These are phyloP conservation scores for Polychaeton citri DNA, from an alignment of 2,329 filamentous ascomycete species.

Conservation along the genomic window DNA sequence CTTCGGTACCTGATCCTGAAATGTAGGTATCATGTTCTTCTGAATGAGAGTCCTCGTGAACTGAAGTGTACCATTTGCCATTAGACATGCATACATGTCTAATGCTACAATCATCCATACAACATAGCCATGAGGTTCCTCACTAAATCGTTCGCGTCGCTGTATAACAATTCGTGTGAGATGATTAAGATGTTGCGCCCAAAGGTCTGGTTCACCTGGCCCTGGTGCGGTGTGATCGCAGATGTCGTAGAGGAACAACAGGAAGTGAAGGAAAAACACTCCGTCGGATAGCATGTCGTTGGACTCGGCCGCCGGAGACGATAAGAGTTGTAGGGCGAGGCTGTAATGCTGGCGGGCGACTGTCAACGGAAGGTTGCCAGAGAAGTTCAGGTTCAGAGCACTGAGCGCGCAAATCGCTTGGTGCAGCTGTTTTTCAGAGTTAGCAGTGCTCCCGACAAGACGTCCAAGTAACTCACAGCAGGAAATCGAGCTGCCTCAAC, in stretches of 20 bases:
- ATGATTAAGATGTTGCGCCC: constrained; percentile 41
- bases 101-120: constrained; percentile 42
- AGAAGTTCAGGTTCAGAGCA: constrained; percentile 37
- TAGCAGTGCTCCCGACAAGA: neutral
- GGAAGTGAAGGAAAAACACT: constrained; percentile 43
- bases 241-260: constrained; percentile 45
- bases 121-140: constrained; percentile 36
- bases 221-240: constrained; percentile 15
- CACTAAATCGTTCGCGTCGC: constrained; percentile 26
- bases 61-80: constrained; percentile 37
- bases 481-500: constrained; percentile 34
- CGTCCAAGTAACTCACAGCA: constrained; percentile 29
- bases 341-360: constrained; percentile 43
- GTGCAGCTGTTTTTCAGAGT: constrained; percentile 29
- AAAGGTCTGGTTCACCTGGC: constrained; percentile 33
- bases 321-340: constrained; percentile 29
- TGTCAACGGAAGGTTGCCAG: constrained; percentile 29
- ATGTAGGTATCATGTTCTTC: constrained; percentile 33
- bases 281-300: constrained; percentile 43
- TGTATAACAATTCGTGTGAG: constrained; percentile 37
- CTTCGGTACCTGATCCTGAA: constrained; percentile 14
- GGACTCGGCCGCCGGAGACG: constrained; percentile 25
- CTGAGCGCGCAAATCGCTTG: constrained; percentile 47
- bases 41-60: constrained; percentile 36
- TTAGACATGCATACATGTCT: constrained; percentile 42